Base-by-base conservation (phyloP, 2,329 filamentous ascomycete genomes). In the Cordyceps javanica region DNA sequence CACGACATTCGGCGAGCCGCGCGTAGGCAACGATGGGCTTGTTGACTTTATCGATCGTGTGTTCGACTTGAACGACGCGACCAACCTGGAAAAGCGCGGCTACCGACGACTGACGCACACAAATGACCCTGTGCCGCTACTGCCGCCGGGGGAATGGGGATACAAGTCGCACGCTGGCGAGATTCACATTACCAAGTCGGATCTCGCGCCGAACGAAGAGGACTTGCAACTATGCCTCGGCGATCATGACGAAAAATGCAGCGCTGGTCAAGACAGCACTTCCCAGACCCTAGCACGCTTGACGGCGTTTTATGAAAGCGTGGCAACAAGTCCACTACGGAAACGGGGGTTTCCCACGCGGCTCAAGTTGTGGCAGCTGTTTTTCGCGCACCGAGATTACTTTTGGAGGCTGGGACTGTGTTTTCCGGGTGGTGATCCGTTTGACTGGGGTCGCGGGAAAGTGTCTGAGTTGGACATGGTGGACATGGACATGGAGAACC, bases 341-440 rank as follows among this genome's bases (percentile, higher is more conserved):
- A 59, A 60, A 21, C 62, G 86, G 14, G 86, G 72, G 78, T 82
- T 75, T 71, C 86, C 66, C 68, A 80, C 63, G 66, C 71, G 82
- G 71, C 70, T 92, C 65, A 89, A 88, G 70, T 80, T 95, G n/a
- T 96, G 93, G 91, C 85, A 96, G 72, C 75, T 97, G 8, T 87
- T 97, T 68, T 96, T 95, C 71, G 89, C 92, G 1, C 94, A 99
- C 73, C 79, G 94, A 39, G 94, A 99, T 74, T 99, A 99, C 72
- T 97, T 99, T 73, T 96, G 91, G 90, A 81, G 94, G 58, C 72
- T 99, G 55, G 94, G 94, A 0, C 75, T 97, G 32, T 99, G 94
- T 73, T 78, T 97, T 2, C 92, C 93, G 0, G 88, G 88, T 13
- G 89, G 89, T 13, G 87, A 88, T 68, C 86, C 86, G 3, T 75